Conservation (phyloP, 805 yeast species). For the Kuraishia piskuri region DNA sequence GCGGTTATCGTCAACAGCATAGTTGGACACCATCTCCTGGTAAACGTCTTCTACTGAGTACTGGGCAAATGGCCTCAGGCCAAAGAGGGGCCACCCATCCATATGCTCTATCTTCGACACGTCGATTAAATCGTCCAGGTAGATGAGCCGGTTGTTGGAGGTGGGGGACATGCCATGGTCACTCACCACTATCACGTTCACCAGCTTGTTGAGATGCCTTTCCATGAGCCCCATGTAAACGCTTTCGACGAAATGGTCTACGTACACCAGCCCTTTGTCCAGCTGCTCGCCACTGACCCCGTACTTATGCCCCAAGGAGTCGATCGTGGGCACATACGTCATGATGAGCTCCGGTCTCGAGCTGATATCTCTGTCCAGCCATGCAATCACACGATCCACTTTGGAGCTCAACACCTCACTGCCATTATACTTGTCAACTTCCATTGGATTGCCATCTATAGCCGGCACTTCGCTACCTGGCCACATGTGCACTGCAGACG, state of each 20-base stretch:
- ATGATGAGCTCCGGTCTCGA: conserved; percentile 69
- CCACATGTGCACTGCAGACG: conserved; percentile 89
- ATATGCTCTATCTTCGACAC: conserved; percentile 44
- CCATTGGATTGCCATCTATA: conserved; percentile 33
- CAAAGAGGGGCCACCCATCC: conserved; percentile 86
- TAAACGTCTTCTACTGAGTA: conserved; percentile 35
- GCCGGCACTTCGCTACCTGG: conserved; percentile 82
- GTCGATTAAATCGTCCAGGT: conserved; percentile 65
- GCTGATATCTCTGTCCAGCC: conserved; percentile 54
- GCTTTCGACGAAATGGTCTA: conserved; percentile 54
- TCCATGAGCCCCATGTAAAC: conserved; percentile 36
- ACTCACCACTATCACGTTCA: conserved; percentile 71
- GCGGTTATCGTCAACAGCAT: conserved; percentile 18
- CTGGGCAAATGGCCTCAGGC: conserved; percentile 49
- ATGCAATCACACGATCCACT: conserved; percentile 44
- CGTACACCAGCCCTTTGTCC: conserved; percentile 43
- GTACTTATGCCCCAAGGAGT: conserved; percentile 62
- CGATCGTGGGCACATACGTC: conserved; percentile 75
- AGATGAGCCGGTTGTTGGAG: conserved; percentile 55
- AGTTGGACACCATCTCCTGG: conserved; percentile 28
- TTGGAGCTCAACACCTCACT: conserved; percentile 53
- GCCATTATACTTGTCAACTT: conserved; percentile 57
- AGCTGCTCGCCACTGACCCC: conserved; percentile 62
- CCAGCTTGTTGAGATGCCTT: conserved; percentile 55
- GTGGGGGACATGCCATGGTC: conserved; percentile 96